Evolutionary conservation across 495 filamentous ascomycete species (phyloP).

Genomic region (Opeltia flavorubescens): DNA sequence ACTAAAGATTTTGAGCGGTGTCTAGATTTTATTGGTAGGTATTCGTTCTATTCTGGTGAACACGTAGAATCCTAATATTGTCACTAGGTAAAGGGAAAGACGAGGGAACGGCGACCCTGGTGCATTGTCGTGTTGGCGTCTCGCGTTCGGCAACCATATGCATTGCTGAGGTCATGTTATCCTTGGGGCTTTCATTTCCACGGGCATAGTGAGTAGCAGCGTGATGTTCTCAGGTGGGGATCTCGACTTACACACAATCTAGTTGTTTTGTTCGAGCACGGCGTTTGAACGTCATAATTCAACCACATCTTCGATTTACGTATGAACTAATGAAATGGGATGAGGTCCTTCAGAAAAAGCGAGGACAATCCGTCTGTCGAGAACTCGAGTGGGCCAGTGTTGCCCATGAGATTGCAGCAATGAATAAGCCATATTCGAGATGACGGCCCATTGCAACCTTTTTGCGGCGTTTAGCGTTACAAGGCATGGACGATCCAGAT

Average conservation of each 20-base stretch:
- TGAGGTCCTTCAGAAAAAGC: conserved; percentile 41
- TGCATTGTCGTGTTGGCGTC: conserved; percentile 93
- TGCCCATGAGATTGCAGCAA: conserved; percentile 76
- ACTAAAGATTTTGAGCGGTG: conserved; percentile 79
- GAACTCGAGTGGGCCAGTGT: conserved; percentile 88
- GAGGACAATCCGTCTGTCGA: conserved; percentile 37
- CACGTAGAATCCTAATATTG: conserved; percentile 40
- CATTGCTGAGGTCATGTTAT: conserved; percentile 92
- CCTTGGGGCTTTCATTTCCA: conserved; percentile 66
- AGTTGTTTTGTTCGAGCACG: conserved; percentile 88
- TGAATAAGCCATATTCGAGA: conserved; percentile 86
- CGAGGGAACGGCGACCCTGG: conserved; percentile 72
- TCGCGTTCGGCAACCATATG: conserved; percentile 93
- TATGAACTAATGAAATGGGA: conserved; percentile 87
- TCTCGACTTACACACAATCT: neutral
- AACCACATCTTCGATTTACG: conserved; percentile 56
- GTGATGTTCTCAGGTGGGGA: neutral
- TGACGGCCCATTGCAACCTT: conserved; percentile 14
- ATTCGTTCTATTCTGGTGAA: neutral
- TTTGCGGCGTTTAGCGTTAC: neutral
- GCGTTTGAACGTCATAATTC: conserved; percentile 64
- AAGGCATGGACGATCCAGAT: neutral
- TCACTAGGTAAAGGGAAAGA: conserved; percentile 54
- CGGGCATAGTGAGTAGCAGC: conserved; percentile 57
- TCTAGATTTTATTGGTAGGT: conserved; percentile 80